Evolutionary conservation across 768 basidiomycete genomes (phyloP), one percentile per base, ranked within the genome.

Genomic region (Leccinum sublutescens): DNA sequence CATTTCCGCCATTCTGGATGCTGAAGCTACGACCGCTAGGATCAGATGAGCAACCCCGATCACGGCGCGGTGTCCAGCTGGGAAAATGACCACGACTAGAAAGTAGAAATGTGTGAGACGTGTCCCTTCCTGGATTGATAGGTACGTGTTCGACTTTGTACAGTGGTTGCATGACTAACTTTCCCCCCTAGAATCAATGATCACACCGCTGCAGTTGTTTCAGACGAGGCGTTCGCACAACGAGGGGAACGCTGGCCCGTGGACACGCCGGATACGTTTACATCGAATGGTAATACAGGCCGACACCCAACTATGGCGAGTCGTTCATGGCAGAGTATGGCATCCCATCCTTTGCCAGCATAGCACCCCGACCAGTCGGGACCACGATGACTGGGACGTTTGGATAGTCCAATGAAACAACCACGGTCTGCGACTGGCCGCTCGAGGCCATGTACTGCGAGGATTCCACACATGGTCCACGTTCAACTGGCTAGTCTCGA

Each of bases 281-380:
- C 5, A 49, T 4, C 12, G 61, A 50, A 53, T 29, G 3, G 1
- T 14, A 29, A 36, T 29, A 79, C 85, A 74, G 59, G 95, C 96
- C 96, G 63, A 99, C 93, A 68, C 97, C 97, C 97, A 58, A 98
- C 97, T 74, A 99, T 92, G 40, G 97, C 97, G 57, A 99, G 84
- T 55, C 96, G 89, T 72, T 99, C 97, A 66, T 98, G 97, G 34
- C 91, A 90, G 62, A 99, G 85, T 58, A 97, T 83, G 48, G 83
- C 81, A 54, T 88, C 81, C 73, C 29, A 29, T 29, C 0, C 29
- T 87, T 87, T 85, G 52, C 91, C 91, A 63, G 94, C 90, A 74
- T 85, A 89, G 76, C 93, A 96, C 33, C 97, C 97, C 17, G 93
- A 95, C 97, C 97, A 98, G 76, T 99, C 97, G 14, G 97, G 97